Evolutionary conservation across 495 filamentous ascomycete species (phyloP).

Genomic region (Penicillium malachiteum): DNA sequence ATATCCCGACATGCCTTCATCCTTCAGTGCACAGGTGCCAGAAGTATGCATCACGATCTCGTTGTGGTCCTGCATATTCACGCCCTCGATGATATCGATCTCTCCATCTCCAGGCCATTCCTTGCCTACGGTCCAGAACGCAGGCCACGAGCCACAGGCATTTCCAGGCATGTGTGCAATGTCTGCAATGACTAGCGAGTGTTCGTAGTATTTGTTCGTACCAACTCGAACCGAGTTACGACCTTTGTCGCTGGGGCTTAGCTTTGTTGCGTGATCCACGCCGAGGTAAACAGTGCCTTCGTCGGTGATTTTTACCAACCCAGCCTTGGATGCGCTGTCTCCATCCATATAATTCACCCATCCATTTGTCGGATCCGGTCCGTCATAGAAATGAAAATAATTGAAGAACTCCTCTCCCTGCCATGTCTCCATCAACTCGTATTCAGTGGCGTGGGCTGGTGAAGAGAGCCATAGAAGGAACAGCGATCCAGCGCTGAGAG

Average conservation of each 20-base stretch:
- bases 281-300: conserved; percentile 52
- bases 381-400: conserved; percentile 49
- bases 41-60: conserved; percentile 74
- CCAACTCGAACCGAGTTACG: conserved; percentile 67
- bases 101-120: conserved; percentile 81
- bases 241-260: conserved; percentile 44
- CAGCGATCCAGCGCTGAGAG: conserved; percentile 31
- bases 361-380: conserved; percentile 66
- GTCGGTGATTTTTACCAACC: conserved; percentile 56
- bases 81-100: conserved; percentile 90
- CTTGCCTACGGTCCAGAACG: conserved; percentile 72
- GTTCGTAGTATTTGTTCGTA: conserved; percentile 64
- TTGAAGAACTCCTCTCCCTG: conserved; percentile 50
- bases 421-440: conserved; percentile 46
- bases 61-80: conserved; percentile 65
- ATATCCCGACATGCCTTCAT: conserved; percentile 47
- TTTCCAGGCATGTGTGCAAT: conserved; percentile 73
- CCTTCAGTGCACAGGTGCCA: conserved; percentile 59
- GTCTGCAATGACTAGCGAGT: conserved; percentile 72
- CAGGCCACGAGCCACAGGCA: conserved; percentile 71
- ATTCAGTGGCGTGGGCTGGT: conserved; percentile 22
- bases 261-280: conserved; percentile 43
- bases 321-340: conserved; percentile 50
- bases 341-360: conserved; percentile 66
- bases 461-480: conserved; percentile 20